Base-by-base conservation (phyloP, 2,329 filamentous ascomycete species). In the Zymoseptoria brevis region DNA sequence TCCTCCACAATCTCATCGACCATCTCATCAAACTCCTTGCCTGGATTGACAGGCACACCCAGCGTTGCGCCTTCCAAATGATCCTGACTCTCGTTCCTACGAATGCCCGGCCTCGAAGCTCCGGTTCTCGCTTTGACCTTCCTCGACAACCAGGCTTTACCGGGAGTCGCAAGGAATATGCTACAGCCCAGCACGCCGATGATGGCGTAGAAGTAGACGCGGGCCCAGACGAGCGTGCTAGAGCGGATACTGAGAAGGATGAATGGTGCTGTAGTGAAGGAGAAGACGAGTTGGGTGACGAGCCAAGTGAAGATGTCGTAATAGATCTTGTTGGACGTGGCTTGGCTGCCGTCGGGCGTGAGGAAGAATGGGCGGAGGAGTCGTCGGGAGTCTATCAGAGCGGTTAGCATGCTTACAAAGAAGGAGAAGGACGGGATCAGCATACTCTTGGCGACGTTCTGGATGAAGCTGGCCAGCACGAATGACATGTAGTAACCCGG, bases 401-500 rank as follows among this genome's bases (percentile, higher is more conserved):
- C 11, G 54, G 66, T 51, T 62, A 29, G 50, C 41, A 57, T 24
- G 29, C 41, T n/a, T 8, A n/a, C 21, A 6, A 19, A 5, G 54
- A 29, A 8, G 55, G 22, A 26, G 9, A 9, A 21, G 22, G 19
- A 22, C 21, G 21, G 21, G 4, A 22, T 22, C 21, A 21, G 81
- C 87, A 73, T 80, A 96, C 92, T 91, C 79, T 99, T 99, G 57
- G 94, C 92, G 19, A 87, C 87, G 1, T 91, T 96, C 72, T 99
- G 94, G 29, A 96, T 83, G 66, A 99, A 89, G 62, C 90, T 91
- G 1, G 89, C 94, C 7, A 97, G 81, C 49, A 97, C 77, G 69
- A 99, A 99, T 4, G 88, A 83, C 61, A 99, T 76, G 74, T 97
- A 97, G 75, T 99, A 99, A 5, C 94, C 94, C 0, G 94, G 93